Base-by-base conservation (phyloP, 2,329 filamentous ascomycete genomes). In the Aureobasidium pullulans region DNA sequence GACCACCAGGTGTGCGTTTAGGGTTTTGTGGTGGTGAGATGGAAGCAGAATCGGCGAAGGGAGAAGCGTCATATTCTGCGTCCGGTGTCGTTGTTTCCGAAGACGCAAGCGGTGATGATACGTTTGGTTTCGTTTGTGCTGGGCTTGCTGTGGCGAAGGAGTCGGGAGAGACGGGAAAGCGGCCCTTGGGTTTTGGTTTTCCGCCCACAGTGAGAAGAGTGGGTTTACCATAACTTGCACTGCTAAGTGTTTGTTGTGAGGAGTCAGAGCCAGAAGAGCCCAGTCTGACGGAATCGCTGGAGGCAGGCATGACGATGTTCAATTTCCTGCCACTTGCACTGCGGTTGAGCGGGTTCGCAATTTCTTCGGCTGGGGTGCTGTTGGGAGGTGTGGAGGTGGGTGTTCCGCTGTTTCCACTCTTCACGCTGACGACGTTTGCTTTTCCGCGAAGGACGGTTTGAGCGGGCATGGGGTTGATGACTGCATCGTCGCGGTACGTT, bases 401-500 rank as follows among this genome's bases (percentile, higher is more conserved):
- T 56, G 74, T 79, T 67, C 77, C 84, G 59, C 77, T 80, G 59
- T 78, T 80, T 19, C 81, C 82, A 60, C 88, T 88, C 73, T 90
- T 94, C 64, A 99, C 91, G 67, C 90, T 96, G 70, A 99, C 91
- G 69, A 97, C 87, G 37, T 90, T 92, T 9, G 94, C 90, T 74
- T 94, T 95, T 64, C 88, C 89, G 62, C 91, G 85, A 70, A 93
- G 88, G 61, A 90, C 88, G 56, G 91, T 94, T 68, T 94, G 90
- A 0, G 91, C 90, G 0, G 92, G 87, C 59, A 87, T 76, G 1
- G 79, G 88, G 70, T 80, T 91, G 66, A 96, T 84, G 56, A 96
- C 85, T 15, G 90, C 91, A 68, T 95, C 90, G 76, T 92, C 93
- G 65, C 90, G 89, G 70, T 96, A 97, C 57, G 96, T 90, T 3